Evolutionary conservation across 2,329 filamentous ascomycete species (phyloP).

Genomic region (Colletotrichum siamense): DNA sequence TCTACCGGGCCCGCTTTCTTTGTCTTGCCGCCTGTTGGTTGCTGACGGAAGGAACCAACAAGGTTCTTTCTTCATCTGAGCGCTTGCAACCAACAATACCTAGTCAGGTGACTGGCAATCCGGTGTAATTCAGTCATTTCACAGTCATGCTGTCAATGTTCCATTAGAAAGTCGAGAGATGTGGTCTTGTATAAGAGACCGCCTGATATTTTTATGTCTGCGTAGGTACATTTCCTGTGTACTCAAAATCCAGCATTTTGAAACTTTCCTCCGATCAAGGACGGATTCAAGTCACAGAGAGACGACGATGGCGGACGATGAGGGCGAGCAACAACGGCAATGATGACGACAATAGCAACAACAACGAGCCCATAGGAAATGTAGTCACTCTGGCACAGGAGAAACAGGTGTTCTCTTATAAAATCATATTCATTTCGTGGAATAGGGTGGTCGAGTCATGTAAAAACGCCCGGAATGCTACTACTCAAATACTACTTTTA

Average conservation of each 20-base stretch:
- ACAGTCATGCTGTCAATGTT: neutral
- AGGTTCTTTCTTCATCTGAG: neutral
- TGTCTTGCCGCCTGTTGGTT: neutral
- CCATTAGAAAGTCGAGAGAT: neutral
- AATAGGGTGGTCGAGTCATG: conserved; percentile 13
- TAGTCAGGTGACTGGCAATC: neutral
- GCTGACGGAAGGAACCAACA: neutral
- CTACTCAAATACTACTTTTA: conserved; percentile 22
- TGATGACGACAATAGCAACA: neutral
- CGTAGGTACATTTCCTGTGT: accelerated
- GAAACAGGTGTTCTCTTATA: neutral
- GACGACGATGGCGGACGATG: neutral
- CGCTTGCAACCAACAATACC: neutral
- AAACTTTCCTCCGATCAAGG: neutral
- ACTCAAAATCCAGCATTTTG: neutral
- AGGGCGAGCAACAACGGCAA: neutral
- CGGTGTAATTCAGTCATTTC: neutral
- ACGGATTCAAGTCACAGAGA: accelerated
- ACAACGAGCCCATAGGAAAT: neutral
- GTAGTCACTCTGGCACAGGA: neutral
- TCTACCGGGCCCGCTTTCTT: conserved; percentile 1
- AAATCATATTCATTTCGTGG: neutral
- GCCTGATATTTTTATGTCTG: neutral
- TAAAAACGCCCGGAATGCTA: conserved; percentile 22
- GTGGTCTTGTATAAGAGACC: neutral